Conservation (phyloP, 768 basidiomycete genomes). For the Lentinula sp. region DNA sequence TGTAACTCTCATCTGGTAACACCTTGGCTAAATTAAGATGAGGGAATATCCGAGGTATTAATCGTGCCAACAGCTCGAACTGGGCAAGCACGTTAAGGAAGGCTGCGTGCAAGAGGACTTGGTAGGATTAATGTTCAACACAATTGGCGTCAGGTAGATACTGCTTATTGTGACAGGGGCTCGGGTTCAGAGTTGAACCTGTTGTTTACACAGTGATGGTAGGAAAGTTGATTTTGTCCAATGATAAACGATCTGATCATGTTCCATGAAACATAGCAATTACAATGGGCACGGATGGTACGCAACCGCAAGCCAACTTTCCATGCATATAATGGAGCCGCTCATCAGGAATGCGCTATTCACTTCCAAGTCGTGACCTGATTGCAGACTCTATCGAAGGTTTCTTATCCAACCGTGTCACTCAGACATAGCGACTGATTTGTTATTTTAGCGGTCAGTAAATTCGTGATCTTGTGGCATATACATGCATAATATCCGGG, state of each 20-base stretch:
- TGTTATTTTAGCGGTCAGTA: neutral
- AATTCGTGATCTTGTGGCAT: neutral
- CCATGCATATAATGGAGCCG: neutral
- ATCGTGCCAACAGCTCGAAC: slow-evolving; percentile 54
- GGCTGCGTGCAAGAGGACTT: slow-evolving; percentile 79
- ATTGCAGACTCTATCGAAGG: slow-evolving; percentile 88
- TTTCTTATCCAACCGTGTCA: neutral
- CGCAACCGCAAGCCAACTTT: slow-evolving; percentile 12
- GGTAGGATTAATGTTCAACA: slow-evolving; percentile 80
- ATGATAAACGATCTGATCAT: neutral
- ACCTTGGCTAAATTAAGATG: neutral
- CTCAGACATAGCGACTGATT: neutral
- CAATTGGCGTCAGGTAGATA: slow-evolving; percentile 72
- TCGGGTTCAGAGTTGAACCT: neutral
- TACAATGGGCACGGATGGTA: slow-evolving; percentile 86
- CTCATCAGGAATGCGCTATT: slow-evolving; percentile 75
- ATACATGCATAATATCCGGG: neutral
- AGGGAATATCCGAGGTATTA: slow-evolving; percentile 1
- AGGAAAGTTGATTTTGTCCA: neutral
- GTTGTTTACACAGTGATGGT: slow-evolving; percentile 4
- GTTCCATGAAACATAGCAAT: slow-evolving; percentile 53
- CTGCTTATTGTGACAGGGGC: neutral
- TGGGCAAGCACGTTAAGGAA: slow-evolving; percentile 74
- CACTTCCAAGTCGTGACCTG: slow-evolving; percentile 83
- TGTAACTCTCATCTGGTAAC: slow-evolving; percentile 76